Base-by-base conservation (phyloP, 2,329 filamentous ascomycete species). In the Pseudogymnoascus sp. region DNA sequence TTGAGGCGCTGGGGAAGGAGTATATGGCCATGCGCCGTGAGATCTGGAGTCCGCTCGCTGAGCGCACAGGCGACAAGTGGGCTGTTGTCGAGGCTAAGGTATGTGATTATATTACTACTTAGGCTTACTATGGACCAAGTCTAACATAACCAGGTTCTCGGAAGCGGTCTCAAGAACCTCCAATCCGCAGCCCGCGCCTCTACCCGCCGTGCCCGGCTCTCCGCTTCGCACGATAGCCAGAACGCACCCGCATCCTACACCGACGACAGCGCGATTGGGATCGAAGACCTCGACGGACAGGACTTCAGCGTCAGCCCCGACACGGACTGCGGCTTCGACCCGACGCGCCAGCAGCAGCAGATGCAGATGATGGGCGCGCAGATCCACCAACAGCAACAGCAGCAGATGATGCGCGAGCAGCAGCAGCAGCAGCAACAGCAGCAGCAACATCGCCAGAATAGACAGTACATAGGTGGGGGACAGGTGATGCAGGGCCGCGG, bases 51-150 rank as follows among this genome's bases (percentile, higher is more conserved):
- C 80, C 85, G 3, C 81, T 96, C 23, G 90, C 90, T 2, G 80
- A 84, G n/a, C 77, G 78, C 63, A 84, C 88, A 3, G 89, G 93
- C n/a, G 91, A 96, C 82, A 90, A 84, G 83, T 95, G 87, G 91
- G 90, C 79, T 68, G 85, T 84, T 7, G 81, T 87, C 37, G 84
- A 88, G 75, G 77, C 80, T 67, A 87, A 86, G 80, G 85, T 87
- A 71, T 68, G 77, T 63, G 23, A 42, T 53, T 28, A 66, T 7
- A 28, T 34, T 36, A n/a, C 14, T 14, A 1, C 28, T 59, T 5
- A n/a, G 8, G 12, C 14, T 0, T 16, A 16, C 49, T 25, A 42
- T 40, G 28, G 21, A 34, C 23, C 3, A 37, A 40, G 61, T 59
- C 37, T 64, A 59, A 37, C 25, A 63, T 68, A 16, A 16, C 56